phyloP scores from a whole-genome alignment of 306 rosid species.

The Amphicarpaea edgeworthii region DNA sequence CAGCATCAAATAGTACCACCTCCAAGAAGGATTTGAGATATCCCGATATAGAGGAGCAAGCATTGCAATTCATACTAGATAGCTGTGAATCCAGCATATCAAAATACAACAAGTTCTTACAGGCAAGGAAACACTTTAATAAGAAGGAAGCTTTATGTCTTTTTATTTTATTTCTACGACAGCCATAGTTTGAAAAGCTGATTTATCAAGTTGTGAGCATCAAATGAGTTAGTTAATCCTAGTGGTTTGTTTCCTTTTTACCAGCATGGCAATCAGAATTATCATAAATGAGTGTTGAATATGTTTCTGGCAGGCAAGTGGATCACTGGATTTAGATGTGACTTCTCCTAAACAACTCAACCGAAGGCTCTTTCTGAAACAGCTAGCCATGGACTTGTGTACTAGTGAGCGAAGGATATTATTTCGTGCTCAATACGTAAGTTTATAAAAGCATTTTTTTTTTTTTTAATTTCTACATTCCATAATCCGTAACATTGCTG shows the following conservation, averaged over 20 bases:
- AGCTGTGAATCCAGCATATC: constrained; percentile 91
- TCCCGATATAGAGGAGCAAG: constrained; percentile 89
- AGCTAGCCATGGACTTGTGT: constrained; percentile 88
- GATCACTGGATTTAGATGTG: constrained; percentile 91
- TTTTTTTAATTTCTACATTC: constrained; percentile 4
- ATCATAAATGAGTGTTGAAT: constrained; percentile 12
- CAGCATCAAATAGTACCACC: constrained; percentile 73
- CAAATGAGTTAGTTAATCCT: no score
- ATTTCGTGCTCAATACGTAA: constrained; percentile 92
- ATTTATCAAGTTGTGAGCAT: background rate
- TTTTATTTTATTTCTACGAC: background rate
- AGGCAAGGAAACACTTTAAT: constrained; percentile 56
- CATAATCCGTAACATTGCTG: background rate
- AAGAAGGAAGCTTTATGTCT: background rate
- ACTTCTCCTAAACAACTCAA: constrained; percentile 94
- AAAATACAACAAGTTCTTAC: constrained; percentile 85
- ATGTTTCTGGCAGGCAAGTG: constrained; percentile 74
- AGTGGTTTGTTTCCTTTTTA: background rate
- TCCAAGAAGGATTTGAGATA: constrained; percentile 71
- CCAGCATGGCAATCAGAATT: constrained; percentile 7
- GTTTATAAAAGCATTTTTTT: constrained; percentile 36
- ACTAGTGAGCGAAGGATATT: constrained; percentile 85
- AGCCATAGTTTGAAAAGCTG: background rate
- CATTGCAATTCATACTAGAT: constrained; percentile 81
- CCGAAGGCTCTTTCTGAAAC: constrained; percentile 86